phyloP scores from a whole-genome alignment of 345 rosid genomes.

The Isatis tinctoria region DNA sequence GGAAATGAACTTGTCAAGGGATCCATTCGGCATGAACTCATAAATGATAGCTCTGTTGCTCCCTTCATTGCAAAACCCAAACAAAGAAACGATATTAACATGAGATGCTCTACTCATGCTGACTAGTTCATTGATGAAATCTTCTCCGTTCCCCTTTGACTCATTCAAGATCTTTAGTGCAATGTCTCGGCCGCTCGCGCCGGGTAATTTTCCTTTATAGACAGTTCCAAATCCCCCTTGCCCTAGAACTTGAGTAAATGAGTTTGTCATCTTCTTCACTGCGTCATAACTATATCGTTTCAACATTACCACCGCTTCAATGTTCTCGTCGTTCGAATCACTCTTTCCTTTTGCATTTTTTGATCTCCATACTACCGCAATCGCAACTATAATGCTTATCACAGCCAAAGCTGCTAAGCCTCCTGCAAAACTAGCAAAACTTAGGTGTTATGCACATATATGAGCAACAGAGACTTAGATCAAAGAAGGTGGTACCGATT shows the following conservation, averaged over 20 bases:
- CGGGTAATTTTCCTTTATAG: conserved; percentile 27
- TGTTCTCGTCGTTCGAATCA: no score
- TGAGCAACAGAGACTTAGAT: neutral
- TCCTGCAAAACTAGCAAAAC: neutral
- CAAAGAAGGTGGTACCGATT: neutral
- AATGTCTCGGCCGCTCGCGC: conserved; percentile 25
- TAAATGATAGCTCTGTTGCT: conserved; percentile 31
- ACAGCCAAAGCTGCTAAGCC: neutral
- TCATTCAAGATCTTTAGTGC: conserved; percentile 38
- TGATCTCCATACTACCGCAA: neutral
- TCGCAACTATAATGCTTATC: neutral
- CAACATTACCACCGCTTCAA: no score
- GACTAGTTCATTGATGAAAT: conserved; percentile 40
- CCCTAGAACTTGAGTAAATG: conserved; percentile 30
- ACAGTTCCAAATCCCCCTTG: conserved; percentile 39
- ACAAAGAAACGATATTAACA: conserved; percentile 35
- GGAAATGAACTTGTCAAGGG: conserved; percentile 35
- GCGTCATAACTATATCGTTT: no score
- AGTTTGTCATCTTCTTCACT: no score
- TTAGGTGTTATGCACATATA: neutral
- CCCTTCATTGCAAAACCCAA: conserved; percentile 24
- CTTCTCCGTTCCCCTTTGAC: conserved; percentile 37
- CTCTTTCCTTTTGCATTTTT: no score
- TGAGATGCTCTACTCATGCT: conserved; percentile 50
- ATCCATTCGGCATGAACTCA: conserved; percentile 41